phyloP scores from a whole-genome alignment of 768 basidiomycete genomes.

The Rhodocollybia butyracea region DNA sequence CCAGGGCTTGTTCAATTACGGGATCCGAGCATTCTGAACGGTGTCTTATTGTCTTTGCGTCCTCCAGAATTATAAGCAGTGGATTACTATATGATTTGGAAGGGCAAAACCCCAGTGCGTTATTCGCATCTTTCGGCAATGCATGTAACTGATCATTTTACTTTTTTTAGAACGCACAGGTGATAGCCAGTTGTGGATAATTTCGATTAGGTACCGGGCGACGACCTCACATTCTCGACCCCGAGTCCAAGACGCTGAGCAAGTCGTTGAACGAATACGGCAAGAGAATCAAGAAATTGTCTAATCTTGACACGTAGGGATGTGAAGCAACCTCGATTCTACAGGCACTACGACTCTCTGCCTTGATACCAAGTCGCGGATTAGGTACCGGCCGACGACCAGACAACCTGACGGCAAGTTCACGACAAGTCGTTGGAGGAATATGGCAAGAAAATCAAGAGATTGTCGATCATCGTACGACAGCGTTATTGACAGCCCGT shows the following conservation, averaged over 20 bases:
- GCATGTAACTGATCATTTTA: no score
- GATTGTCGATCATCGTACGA: constrained; percentile 1
- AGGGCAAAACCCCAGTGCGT: constrained; percentile 26
- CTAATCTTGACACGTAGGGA: no score
- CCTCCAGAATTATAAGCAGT: constrained; percentile 39
- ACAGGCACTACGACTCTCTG: no score
- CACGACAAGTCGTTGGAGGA: no score
- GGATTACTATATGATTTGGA: constrained; percentile 52
- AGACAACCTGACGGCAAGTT: no score
- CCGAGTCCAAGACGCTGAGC: constrained; percentile 5
- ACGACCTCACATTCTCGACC: constrained; percentile 5
- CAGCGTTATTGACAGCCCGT: not conserved
- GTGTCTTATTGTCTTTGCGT: constrained; percentile 41
- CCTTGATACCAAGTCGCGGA: not conserved
- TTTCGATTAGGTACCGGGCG: constrained; percentile 9
- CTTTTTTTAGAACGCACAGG: constrained; percentile 17
- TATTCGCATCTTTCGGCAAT: not conserved
- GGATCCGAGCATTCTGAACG: not conserved
- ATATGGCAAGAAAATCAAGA: no score
- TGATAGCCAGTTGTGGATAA: not conserved
- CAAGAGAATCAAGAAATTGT: constrained; percentile 7
- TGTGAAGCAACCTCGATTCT: no score
- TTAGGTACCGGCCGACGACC: no score
- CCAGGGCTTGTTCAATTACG: no score
- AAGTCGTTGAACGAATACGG: constrained; percentile 3